Percentiles rank a stretch among this genome's conserved stretches.
Evolutionary conservation across 2,329 filamentous ascomycete genomes (phyloP).

Genomic region (Calcarisporium arbuscula): DNA sequence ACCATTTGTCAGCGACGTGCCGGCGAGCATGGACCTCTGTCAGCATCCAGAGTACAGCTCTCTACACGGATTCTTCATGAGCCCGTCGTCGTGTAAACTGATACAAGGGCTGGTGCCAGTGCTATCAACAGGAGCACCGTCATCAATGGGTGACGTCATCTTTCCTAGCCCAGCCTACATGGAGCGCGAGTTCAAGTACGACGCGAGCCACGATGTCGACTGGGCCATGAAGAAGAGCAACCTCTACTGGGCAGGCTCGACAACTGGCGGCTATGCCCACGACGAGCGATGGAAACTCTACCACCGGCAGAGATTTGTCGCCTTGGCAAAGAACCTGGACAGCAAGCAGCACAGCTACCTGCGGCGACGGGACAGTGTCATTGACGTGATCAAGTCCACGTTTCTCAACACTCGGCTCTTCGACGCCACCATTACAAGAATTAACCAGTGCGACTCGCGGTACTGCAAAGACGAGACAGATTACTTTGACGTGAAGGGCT

Average conservation of each 20-base stretch:
- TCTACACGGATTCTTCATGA: conserved; percentile 38
- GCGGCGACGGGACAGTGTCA: conserved; percentile 9
- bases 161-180: conserved; percentile 45
- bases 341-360: conserved; percentile 25
- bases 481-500: conserved; percentile 23
- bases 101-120: conserved; percentile 37
- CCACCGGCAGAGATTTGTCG: conserved; percentile 43
- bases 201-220: conserved; percentile 28
- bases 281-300: conserved; percentile 30
- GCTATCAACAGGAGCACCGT: conserved; percentile 36
- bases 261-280: conserved; percentile 38
- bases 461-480: conserved; percentile 28
- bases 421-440: conserved; percentile 37
- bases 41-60: conserved; percentile 34
- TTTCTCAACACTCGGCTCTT: conserved; percentile 33
- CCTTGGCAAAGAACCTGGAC: conserved; percentile 26
- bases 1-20: conserved; percentile 28
- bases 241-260: conserved; percentile 53
- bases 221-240: conserved; percentile 45
- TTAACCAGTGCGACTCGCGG: conserved; percentile 36
- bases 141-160: conserved; percentile 45
- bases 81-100: conserved; percentile 34
- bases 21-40: conserved; percentile 32
- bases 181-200: conserved; percentile 35
- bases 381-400: conserved; percentile 15